Conservation (phyloP, 163 green algal genomes). For the Scenedesmus sp. region DNA sequence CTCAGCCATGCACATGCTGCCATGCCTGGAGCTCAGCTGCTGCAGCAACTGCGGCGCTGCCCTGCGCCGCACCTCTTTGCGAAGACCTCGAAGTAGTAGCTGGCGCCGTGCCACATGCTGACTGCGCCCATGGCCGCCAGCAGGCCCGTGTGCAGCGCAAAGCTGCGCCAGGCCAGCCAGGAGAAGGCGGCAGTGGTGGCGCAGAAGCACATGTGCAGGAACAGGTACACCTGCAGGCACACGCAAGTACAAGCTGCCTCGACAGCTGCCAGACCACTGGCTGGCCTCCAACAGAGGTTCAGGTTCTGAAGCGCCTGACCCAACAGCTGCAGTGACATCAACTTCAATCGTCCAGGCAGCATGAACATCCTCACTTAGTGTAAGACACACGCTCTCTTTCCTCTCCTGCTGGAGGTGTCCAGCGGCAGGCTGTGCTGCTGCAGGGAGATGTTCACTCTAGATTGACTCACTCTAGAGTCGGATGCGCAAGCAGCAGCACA, state of each 20-base stretch:
- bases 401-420: background rate
- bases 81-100: slow-evolving; percentile 75
- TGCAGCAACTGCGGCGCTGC: no score
- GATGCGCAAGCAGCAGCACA: no score
- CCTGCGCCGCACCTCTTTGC: no score
- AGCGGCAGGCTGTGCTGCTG: background rate
- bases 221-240: slow-evolving; percentile 61
- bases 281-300: background rate
- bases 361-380: no score
- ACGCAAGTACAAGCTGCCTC: slow-evolving; percentile 17
- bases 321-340: background rate
- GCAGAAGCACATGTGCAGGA: slow-evolving; percentile 69
- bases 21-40: no score
- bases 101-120: slow-evolving; percentile 71
- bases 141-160: slow-evolving; percentile 60
- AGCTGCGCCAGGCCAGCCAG: slow-evolving; percentile 56
- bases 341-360: background rate
- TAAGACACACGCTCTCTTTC: no score
- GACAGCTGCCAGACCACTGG: background rate
- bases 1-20: no score
- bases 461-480: no score
- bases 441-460: no score
- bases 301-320: background rate
- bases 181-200: slow-evolving; percentile 58
- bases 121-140: slow-evolving; percentile 56